Conservation (phyloP, 1,139 yeast genomes). For the Pichia norvegensis region DNA sequence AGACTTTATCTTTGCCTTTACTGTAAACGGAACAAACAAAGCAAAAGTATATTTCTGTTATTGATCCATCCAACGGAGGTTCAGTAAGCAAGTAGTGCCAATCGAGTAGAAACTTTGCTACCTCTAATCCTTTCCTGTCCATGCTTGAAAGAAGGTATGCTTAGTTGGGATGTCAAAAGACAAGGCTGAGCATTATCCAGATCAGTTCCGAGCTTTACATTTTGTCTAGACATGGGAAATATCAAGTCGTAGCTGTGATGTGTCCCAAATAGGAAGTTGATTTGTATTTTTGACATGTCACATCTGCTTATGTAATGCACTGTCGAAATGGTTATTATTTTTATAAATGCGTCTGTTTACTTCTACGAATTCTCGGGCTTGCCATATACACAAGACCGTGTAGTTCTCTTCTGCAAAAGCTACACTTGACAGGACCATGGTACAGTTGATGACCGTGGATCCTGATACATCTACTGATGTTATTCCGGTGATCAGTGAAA, state of each 20-base stretch:
- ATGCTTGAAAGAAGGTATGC: constrained; percentile 2
- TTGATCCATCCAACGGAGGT: constrained; percentile 26
- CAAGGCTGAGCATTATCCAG: neutral
- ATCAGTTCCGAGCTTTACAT: neutral
- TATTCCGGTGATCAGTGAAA: constrained; percentile 31
- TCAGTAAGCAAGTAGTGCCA: constrained; percentile 24
- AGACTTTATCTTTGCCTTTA: constrained; percentile 27
- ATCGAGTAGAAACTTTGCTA: constrained; percentile 24
- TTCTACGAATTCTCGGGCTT: neutral
- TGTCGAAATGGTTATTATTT: neutral
- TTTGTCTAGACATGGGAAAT: neutral
- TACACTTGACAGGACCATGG: neutral
- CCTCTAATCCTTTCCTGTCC: constrained; percentile 26
- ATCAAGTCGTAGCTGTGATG: neutral
- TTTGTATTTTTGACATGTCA: neutral
- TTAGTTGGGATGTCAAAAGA: neutral
- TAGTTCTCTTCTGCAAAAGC: neutral
- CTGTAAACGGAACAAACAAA: constrained; percentile 25
- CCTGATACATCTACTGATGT: neutral
- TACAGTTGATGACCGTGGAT: neutral
- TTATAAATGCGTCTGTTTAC: neutral
- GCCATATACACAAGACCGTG: neutral
- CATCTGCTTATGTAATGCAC: neutral
- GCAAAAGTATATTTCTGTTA: constrained; percentile 26
- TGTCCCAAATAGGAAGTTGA: neutral